These are phyloP conservation scores for Alternaria viburni DNA, from an alignment of 2,329 filamentous ascomycete species.

Conservation along the genomic window DNA sequence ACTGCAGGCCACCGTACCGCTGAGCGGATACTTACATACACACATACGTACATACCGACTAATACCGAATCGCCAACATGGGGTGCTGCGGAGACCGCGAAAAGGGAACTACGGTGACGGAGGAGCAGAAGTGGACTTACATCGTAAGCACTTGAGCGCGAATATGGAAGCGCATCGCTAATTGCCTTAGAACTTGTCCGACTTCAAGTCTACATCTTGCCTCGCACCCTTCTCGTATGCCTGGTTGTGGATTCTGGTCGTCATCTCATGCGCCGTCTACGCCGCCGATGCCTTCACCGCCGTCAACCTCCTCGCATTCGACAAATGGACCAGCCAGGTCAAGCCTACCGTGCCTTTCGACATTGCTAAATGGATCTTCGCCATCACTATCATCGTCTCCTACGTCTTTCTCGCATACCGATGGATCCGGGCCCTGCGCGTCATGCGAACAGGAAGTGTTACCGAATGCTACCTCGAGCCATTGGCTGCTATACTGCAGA, in stretches of 20 bases:
- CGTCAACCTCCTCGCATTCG: slow-evolving; percentile 86
- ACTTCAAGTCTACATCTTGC: slow-evolving; percentile 85
- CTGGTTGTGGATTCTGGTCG: slow-evolving; percentile 80
- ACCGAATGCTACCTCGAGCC: slow-evolving; percentile 91
- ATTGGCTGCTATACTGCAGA: slow-evolving; percentile 83
- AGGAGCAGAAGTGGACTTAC: slow-evolving; percentile 79
- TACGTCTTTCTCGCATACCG: slow-evolving; percentile 82
- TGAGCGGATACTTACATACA: slow-evolving; percentile 39
- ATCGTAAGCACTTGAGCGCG: slow-evolving; percentile 67
- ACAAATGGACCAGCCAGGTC: slow-evolving; percentile 86
- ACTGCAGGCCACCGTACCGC: slow-evolving; percentile 41
- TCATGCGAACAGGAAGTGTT: slow-evolving; percentile 84
- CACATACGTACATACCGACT: slow-evolving; percentile 22
- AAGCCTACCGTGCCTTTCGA: slow-evolving; percentile 76
- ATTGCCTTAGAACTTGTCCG: slow-evolving; percentile 56
- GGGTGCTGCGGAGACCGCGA: slow-evolving; percentile 49
- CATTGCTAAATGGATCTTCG: slow-evolving; percentile 94
- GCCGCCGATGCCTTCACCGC: slow-evolving; percentile 91
- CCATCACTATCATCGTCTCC: slow-evolving; percentile 87
- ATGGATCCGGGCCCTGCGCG: slow-evolving; percentile 77
- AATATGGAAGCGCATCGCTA: slow-evolving; percentile 16
- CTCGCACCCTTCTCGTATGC: slow-evolving; percentile 79
- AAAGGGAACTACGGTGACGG: slow-evolving; percentile 48
- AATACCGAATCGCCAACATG: slow-evolving; percentile 41
- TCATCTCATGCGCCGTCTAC: slow-evolving; percentile 84